These are phyloP conservation scores for Balamuthia mandrillaris DNA, from an alignment of 208 protist species.

Conservation along the genomic window DNA sequence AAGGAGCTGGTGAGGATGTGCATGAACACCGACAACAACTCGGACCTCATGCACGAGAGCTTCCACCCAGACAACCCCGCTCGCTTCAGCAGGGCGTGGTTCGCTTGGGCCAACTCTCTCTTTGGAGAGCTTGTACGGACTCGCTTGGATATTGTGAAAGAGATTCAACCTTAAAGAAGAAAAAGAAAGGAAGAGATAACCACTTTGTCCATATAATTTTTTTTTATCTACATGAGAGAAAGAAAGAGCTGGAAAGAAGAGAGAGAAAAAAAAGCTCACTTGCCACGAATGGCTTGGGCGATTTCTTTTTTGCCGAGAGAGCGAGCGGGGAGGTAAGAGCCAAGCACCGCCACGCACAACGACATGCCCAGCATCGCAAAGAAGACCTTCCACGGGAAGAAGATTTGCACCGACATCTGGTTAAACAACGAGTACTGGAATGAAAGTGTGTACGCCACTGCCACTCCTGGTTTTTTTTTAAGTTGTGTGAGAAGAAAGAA, in stretches of 20 bases:
- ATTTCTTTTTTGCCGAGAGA: conserved; percentile 76
- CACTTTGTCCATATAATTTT: no score
- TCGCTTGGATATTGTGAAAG: no score
- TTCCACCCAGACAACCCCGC: conserved; percentile 46
- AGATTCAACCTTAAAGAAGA: no score
- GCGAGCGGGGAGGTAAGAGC: conserved; percentile 78
- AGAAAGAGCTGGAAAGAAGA: no score
- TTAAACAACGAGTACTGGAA: conserved; percentile 83
- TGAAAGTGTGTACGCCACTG: conserved; percentile 78
- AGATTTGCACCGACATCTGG: conserved; percentile 82
- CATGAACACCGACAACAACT: neutral
- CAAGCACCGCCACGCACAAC: conserved; percentile 80
- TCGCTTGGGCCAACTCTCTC: conserved; percentile 54
- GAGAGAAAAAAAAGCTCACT: no score
- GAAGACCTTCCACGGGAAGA: conserved; percentile 83
- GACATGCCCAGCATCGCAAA: conserved; percentile 73
- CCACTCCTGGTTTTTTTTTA: conserved; percentile 53
- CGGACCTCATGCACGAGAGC: conserved; percentile 46
- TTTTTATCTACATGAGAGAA: no score
- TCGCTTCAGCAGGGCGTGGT: conserved; percentile 47
- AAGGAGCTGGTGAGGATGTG: neutral
- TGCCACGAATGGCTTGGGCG: conserved; percentile 74
- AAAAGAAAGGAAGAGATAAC: no score
- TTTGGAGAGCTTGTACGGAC: conserved; percentile 42
- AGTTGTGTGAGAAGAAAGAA: conserved; percentile 15